phyloP scores from a whole-genome alignment of 441 rosid genomes.

The Caryocar brasiliense region DNA sequence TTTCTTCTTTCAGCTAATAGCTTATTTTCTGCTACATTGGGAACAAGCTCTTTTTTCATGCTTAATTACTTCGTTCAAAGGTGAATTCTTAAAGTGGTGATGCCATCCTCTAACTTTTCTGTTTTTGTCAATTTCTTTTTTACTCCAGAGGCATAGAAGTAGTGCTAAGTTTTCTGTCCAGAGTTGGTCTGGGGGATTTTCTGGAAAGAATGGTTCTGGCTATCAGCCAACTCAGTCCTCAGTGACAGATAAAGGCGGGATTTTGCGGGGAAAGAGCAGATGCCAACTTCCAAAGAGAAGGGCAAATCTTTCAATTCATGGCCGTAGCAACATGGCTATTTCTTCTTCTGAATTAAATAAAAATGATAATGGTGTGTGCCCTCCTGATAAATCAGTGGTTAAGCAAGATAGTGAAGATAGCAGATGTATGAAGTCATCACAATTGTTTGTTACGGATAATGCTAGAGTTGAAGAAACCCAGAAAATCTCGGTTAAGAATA shows the following conservation, averaged over 20 bases:
- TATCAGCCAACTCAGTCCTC: slow-evolving; percentile 17
- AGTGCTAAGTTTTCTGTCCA: slow-evolving; percentile 40
- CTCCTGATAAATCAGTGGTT: slow-evolving; percentile 15
- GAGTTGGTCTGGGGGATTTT: slow-evolving; percentile 41
- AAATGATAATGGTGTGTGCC: slow-evolving; percentile 11
- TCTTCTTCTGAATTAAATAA: slow-evolving; percentile 14
- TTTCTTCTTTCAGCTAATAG: too few species aligned
- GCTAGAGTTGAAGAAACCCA: slow-evolving; percentile 14
- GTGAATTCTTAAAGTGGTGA: background rate
- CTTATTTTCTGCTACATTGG: too few species aligned
- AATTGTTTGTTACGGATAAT: slow-evolving; percentile 10
- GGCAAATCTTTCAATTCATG: slow-evolving; percentile 9
- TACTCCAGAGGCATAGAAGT: slow-evolving; percentile 45
- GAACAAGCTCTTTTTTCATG: background rate
- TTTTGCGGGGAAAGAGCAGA: slow-evolving; percentile 21
- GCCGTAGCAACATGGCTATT: slow-evolving; percentile 13
- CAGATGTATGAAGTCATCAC: slow-evolving; percentile 9
- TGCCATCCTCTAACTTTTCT: background rate
- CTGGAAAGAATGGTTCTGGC: slow-evolving; percentile 32
- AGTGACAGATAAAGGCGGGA: slow-evolving; percentile 18
- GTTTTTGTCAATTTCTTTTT: slow-evolving; percentile 3
- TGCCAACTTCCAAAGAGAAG: slow-evolving; percentile 20
- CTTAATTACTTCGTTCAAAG: background rate
- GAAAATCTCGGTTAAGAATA: slow-evolving; percentile 13
- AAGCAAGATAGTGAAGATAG: slow-evolving; percentile 21